Evolutionary conservation across 495 filamentous ascomycete species (phyloP), one percentile per base, ranked within the genome.

Genomic region (Podospora sp.): DNA sequence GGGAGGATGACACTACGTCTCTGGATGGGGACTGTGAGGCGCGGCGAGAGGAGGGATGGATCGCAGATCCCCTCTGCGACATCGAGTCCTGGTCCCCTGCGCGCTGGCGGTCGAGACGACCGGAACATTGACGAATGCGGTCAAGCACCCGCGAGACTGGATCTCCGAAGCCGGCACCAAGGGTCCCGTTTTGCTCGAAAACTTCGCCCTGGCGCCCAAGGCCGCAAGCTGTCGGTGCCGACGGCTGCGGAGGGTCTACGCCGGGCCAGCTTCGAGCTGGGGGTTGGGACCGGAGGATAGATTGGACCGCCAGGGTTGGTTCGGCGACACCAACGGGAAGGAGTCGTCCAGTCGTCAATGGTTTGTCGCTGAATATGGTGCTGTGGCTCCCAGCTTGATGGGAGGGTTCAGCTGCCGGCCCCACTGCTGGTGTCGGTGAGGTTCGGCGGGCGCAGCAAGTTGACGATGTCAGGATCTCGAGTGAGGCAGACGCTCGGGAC

Each of bases 1-100:
- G 60, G 22, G 76, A 69, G 7, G 74, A 75, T 40, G 77, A 72
- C 29, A 71, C 62, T 25, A 60, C 25, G 64, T 73, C 68, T 67
- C 69, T 65, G 40, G 63, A 63, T 18, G 75, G 71, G 64, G 77
- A 77, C 67, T 68, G 68, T 59, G 75, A 73, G 63, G 73, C 66
- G 24, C 66, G 72, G 66, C 68, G 72, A 75, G 85, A 84, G 73
- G 77, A 65, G 80, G 82, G 77, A 73, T 72, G 78, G 79, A 78
- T 76, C 73, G 74, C 78, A 80, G 79, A 71, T 72, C 78, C 82
- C 79, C 80, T 84, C 81, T 85, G 81, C 76, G 83, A 86, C 85
- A 87, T 87, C 80, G 82, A 82, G 81, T 79, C 80, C 83, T 81
- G 80, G 80, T 84, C 85, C 82, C 85, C 82, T 83, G 77, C 78